phyloP scores from a whole-genome alignment of 352 stramenopile genomes.

The Phytophthora pisi region DNA sequence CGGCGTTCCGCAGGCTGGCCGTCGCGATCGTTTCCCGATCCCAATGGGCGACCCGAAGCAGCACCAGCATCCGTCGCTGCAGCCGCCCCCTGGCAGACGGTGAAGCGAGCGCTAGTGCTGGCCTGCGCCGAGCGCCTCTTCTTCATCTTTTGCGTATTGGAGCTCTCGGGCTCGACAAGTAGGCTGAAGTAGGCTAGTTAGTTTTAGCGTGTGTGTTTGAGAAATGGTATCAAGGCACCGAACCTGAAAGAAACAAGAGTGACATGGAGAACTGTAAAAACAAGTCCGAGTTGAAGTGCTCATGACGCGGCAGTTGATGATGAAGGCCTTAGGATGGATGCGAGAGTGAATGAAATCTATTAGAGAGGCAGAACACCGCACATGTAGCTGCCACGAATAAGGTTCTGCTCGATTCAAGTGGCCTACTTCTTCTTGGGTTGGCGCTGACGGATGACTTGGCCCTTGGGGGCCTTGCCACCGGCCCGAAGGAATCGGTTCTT shows the following conservation, averaged over 20 bases:
- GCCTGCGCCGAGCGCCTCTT: constrained; percentile 25
- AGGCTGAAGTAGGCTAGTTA: constrained; percentile 41
- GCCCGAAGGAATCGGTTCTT: constrained; percentile 56
- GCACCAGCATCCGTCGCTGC: constrained; percentile 71
- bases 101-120: constrained; percentile 40
- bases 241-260: constrained; percentile 33
- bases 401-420: constrained; percentile 16
- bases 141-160: constrained; percentile 37
- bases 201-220: constrained; percentile 42
- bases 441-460: constrained; percentile 64
- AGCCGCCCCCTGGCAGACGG: constrained; percentile 69
- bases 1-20: constrained; percentile 48
- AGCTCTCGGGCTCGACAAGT: constrained; percentile 32
- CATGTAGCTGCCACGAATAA: constrained; percentile 17
- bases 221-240: constrained; percentile 42
- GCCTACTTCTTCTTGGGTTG: constrained; percentile 53
- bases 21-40: constrained; percentile 76
- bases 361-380: constrained; percentile 24
- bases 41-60: constrained; percentile 79
- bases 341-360: constrained; percentile 28
- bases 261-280: constrained; percentile 28
- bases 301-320: background rate
- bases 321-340: background rate
- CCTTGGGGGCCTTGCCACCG: constrained; percentile 49
- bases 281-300: background rate